Percentiles rank a stretch among this genome's conserved stretches.
Conservation (phyloP, 352 stramenopile species). For the Phytophthora litchii region DNA sequence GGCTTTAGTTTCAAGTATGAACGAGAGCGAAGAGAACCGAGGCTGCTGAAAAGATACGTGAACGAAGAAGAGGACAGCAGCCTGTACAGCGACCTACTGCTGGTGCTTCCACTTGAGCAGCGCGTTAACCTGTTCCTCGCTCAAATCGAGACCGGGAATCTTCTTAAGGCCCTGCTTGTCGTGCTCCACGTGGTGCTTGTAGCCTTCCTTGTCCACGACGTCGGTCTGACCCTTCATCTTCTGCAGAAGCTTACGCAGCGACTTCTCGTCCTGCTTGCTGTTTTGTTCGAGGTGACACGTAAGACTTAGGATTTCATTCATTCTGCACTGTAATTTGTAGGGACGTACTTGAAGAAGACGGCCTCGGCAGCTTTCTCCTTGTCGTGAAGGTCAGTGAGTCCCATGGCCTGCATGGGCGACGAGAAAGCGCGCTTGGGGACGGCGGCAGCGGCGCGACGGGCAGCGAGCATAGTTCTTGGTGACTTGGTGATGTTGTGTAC, state of each 20-base stretch:
- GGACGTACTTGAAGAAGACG: constrained; percentile 86
- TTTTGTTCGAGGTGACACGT: background rate
- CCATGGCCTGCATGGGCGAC: constrained; percentile 51
- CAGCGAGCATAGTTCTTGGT: constrained; percentile 58
- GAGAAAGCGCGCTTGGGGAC: constrained; percentile 57
- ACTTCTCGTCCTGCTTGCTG: constrained; percentile 89
- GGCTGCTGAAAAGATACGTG: constrained; percentile 5
- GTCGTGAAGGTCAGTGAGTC: constrained; percentile 55
- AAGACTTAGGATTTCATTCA: constrained; percentile 8
- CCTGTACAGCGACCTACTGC: constrained; percentile 54
- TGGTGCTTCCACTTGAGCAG: constrained; percentile 92
- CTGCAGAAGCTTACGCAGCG: constrained; percentile 85
- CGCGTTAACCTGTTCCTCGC: constrained; percentile 69
- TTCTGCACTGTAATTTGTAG: constrained; percentile 9
- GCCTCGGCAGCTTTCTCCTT: constrained; percentile 83
- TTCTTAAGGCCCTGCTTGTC: constrained; percentile 77
- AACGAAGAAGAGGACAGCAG: constrained; percentile 4
- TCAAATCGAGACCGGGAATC: constrained; percentile 68
- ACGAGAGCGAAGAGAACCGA: constrained; percentile 2
- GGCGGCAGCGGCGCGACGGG: constrained; percentile 55
- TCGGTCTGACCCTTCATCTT: constrained; percentile 89
- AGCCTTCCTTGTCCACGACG: constrained; percentile 56
- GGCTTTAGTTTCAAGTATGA: constrained; percentile 5
- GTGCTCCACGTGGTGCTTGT: constrained; percentile 77
- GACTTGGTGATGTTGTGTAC: constrained; percentile 25